Evolutionary conservation across 23 red algal genomes (phyloP).

Genomic region (Cyanidium caldarium): DNA sequence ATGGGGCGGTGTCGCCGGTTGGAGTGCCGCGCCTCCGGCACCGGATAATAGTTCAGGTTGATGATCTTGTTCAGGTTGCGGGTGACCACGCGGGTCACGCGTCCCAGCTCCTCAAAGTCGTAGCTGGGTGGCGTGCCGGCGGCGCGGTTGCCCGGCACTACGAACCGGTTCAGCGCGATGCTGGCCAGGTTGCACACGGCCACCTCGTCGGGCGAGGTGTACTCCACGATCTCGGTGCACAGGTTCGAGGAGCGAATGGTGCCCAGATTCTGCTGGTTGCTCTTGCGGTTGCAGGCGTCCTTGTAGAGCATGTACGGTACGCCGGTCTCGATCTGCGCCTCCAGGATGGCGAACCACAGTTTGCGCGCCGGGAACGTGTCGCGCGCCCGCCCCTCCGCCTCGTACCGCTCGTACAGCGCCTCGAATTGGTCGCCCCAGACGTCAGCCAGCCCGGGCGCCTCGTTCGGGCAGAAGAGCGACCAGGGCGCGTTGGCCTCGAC

Average conservation of each 20-base stretch:
- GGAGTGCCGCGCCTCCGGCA: constrained; percentile 65
- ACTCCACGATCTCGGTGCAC: constrained; percentile 98
- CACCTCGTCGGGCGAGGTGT: constrained; percentile 89
- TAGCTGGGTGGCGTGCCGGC: constrained; percentile 27
- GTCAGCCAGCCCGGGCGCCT: constrained; percentile 82
- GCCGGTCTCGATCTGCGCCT: constrained; percentile 94
- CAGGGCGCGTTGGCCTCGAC: constrained; percentile 66
- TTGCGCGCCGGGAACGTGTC: constrained; percentile 47
- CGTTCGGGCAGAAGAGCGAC: constrained; percentile 96
- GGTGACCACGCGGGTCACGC: constrained; percentile 53
- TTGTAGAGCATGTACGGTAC: constrained; percentile 99
- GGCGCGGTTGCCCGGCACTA: constrained; percentile 11
- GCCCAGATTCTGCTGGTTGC: constrained; percentile 97
- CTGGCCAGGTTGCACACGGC: constrained; percentile 99
- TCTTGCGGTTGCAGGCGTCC: constrained; percentile 89
- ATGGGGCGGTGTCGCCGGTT: constrained; percentile 87
- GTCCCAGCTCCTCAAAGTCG: constrained; percentile 45
- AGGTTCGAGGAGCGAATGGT: constrained; percentile 83
- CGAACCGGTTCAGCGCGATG: constrained; percentile 91
- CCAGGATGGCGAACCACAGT: constrained; percentile 96
- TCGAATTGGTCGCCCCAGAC: constrained; percentile 72
- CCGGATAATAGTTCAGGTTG: constrained; percentile 89
- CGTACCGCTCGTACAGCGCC: constrained; percentile 64
- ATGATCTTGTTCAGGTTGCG: constrained; percentile 94
- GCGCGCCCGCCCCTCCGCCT: constrained; percentile 68